Conservation (phyloP, 495 filamentous ascomycete genomes). For the Penicillium pancosmium region DNA sequence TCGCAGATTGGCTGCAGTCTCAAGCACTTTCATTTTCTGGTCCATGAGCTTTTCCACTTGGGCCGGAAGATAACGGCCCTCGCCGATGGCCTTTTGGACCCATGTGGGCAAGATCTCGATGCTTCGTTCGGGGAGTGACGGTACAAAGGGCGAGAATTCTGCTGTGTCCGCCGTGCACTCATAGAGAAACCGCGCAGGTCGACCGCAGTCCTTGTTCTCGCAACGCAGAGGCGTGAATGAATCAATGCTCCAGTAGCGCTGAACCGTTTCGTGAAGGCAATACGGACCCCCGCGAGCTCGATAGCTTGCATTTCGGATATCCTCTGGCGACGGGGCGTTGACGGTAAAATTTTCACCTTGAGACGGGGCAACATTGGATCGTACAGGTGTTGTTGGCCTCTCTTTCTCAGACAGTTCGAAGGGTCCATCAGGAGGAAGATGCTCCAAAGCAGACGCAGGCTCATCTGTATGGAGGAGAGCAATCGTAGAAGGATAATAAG, state of each 20-base stretch:
- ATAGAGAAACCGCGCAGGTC: conserved; percentile 65
- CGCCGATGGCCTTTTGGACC: conserved; percentile 49
- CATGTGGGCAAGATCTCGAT: conserved; percentile 33
- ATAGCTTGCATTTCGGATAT: conserved; percentile 6
- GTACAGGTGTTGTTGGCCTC: not conserved
- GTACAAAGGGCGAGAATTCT: conserved; percentile 13
- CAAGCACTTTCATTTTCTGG: conserved; percentile 43
- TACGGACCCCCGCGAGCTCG: conserved; percentile 2
- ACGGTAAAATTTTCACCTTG: not conserved
- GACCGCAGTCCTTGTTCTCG: conserved; percentile 9
- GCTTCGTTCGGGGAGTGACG: not conserved
- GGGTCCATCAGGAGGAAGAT: not conserved
- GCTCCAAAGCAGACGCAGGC: too few relatives aligned
- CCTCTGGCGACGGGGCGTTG: not conserved
- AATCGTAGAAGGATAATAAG: too few relatives aligned
- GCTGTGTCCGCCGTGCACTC: conserved; percentile 60
- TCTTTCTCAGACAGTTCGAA: not conserved
- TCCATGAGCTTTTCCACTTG: conserved; percentile 42
- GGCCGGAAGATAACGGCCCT: conserved; percentile 52
- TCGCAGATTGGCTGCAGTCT: conserved; percentile 16
- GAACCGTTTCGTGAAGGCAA: conserved; percentile 8
- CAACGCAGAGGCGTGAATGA: not conserved
- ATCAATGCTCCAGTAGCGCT: conserved; percentile 6
- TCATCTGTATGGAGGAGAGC: too few relatives aligned
- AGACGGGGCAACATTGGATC: not conserved